Evolutionary conservation across 225 moss, liverwort and hornwort species (phyloP), one percentile per base, ranked within the genome.

Genomic region (Lunularia cruciata): DNA sequence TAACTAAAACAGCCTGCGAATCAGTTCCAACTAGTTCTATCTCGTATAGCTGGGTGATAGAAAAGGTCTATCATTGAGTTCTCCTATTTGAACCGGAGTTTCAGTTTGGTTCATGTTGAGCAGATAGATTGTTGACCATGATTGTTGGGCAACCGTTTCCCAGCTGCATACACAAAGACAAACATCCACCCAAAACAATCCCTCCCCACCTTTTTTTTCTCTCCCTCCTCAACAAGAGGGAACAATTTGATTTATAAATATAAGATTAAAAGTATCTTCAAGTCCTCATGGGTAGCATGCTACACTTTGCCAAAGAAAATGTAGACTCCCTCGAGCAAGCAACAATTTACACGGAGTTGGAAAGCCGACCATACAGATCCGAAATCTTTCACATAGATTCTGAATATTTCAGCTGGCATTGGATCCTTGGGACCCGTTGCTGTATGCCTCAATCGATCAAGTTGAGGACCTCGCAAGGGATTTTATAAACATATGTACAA

Each of bases 111-210:
- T 60, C 53, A 27, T 35, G 34, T 45, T 73, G 59, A 68, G 74
- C 53, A 46, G 65, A 38, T 40, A 46, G 65, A 38, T 40, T 38
- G 65, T 59, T 70, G 48, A 73, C 57, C 78, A 66, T 42, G 19
- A 47, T 47, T 42, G 48, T 33, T 40, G 42, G 69, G 56, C 73
- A 73, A 62, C 68, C 61, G 35, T 40, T 47, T 36, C 47, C 63
- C 40, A 74, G 70, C 74, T 70, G 39, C 69, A 78, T 15, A 67
- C 43, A 57, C 52, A 34, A 30, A 62, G 36, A 52, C 48, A 70
- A 65, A 74, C 69, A 35, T 70, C 65, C 63, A 69, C 78, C 73
- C 57, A 58, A 74, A 74, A 65, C 70, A 70, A 78, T 70, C 58
- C 73, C 70, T 64, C 47, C 72, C 73, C 57, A 32, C 55, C 57